A percentile compares a stretch with the other conserved stretches of the same genome.
Evolutionary conservation across 495 filamentous ascomycete species (phyloP).

Genomic region (Cenococcum geophilum): DNA sequence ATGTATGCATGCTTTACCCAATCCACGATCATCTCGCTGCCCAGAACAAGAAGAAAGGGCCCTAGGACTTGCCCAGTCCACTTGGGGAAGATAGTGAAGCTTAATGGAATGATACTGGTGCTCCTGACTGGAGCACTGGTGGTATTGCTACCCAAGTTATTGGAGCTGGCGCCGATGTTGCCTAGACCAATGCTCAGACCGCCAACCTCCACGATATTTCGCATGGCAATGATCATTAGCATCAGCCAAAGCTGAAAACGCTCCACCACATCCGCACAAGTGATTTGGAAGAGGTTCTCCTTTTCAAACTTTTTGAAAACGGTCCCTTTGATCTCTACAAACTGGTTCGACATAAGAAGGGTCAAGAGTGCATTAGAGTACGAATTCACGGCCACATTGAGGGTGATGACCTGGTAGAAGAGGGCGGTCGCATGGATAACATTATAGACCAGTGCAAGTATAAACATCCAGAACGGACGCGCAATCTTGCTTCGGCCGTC

Average conservation of each 20-base stretch:
- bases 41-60: constrained; percentile 86
- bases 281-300: constrained; percentile 93
- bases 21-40: constrained; percentile 94
- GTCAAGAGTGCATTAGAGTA: constrained; percentile 95
- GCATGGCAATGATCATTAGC: constrained; percentile 87
- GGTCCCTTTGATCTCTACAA: constrained; percentile 95
- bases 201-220: constrained; percentile 92
- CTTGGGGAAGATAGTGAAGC: constrained; percentile 81
- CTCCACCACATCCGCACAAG: constrained; percentile 94
- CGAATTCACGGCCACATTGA: constrained; percentile 97
- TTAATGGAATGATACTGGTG: constrained; percentile 68
- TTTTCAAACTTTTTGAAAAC: constrained; percentile 98
- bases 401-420: constrained; percentile 94
- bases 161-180: neutral
- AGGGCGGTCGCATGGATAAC: constrained; percentile 77
- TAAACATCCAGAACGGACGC: constrained; percentile 83
- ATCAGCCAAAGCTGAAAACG: constrained; percentile 97
- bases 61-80: constrained; percentile 85
- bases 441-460: constrained; percentile 81
- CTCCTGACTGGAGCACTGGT: constrained; percentile 45
- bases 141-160: constrained; percentile 37
- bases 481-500: constrained; percentile 91
- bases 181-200: constrained; percentile 46
- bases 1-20: constrained; percentile 98
- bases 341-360: constrained; percentile 87